Evolutionary conservation across 352 stramenopile genomes (phyloP), one percentile per base, ranked within the genome.

Genomic region (Phytophthora idaei): DNA sequence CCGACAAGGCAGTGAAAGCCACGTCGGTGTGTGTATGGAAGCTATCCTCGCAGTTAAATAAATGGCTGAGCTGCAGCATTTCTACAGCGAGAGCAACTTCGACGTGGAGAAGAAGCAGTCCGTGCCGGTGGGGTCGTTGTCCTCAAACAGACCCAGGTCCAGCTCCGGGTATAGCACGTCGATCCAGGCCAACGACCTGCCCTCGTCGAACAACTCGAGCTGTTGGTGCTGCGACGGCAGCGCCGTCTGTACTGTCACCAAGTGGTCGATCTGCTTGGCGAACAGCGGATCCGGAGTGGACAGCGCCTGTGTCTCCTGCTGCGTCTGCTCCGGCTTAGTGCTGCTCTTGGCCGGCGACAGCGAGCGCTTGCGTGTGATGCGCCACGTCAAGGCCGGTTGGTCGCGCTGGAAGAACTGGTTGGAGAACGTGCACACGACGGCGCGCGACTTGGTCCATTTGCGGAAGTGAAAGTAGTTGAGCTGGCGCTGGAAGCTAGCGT

Each of bases 401-500:
- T 92, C 80, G 17, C 84, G 78, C 56, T 79, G 68, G 57, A 92
- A 92, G 61, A 73, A 74, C 11, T 71, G 58, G 72, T 91, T 91
- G n/a, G 76, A 87, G 64, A 91, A 91, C 7, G 83, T 91, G 64
- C 83, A 91, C 14, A 90, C 81, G n/a, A 85, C 74, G 39, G 83
- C 78, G 51, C 86, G 85, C 51, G 81, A 90, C 75, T 94, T 94
- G 74, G 86, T 94, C 86, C 86, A 94, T 69, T 96, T 96, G 73
- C 87, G 81, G 76, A 98, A 98, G 69, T 81, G 85, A 61, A 98
- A 98, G 70, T 98, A 98, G 78, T 97, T 98, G 62, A 98, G 83
- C 64, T 98, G 92, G 12, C 94, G 87, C 64, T 97, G 90, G 63
- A 98, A 95, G 45, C 90, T 97, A 49, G 94, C 92, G 81, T 98